Base-by-base conservation (phyloP, 2,329 filamentous ascomycete species). In the Xylaria digitata region DNA sequence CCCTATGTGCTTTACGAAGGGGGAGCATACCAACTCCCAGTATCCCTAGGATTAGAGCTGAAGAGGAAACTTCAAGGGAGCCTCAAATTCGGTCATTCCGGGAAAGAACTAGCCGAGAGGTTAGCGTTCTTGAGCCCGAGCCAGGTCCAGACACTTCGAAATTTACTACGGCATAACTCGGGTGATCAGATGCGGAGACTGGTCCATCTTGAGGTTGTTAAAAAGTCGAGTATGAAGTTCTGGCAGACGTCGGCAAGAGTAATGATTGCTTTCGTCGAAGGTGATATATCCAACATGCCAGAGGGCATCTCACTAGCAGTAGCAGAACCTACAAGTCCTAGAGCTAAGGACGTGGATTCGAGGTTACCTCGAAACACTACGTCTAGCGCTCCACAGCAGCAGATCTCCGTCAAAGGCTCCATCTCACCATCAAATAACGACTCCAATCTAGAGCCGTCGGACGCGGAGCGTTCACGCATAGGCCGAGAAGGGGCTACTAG, bases 1-100 rank as follows among this genome's bases (percentile, higher is more conserved):
- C 62, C 62, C 4, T 65, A 59, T 43, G 43, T 65, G 34, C 43
- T 65, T 21, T 23, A 46, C 15, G 54, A 65, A n/a, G 30, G 30
- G 5, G 62, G 62, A 15, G 62, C 62, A 43, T 65, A 65, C 21
- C 62, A 59, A 53, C 55, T 65, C 6, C 54, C 62, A 7, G 40
- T 59, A 17, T 43, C 42, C n/a, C 37, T 65, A 19, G 30, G 15
- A 8, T 17, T 32, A 26, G 53, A 56, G 21, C 4, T 56, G 37
- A 26, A 45, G 40, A 45, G 8, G 6, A 56, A 43, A n/a, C 53
- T 56, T 11, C 19, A 30, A 56, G 34, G 53, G 21, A 40, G 17
- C 15, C 19, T 52, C 19, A 32, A 34, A 15, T 52, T 19, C 49
- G 11, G 13, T 21, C 34, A 56, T 5, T 23, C 37, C 21, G 52